Evolutionary conservation across 208 protist genomes (phyloP).

Genomic region (Herpetomonas samuelpessoai): DNA sequence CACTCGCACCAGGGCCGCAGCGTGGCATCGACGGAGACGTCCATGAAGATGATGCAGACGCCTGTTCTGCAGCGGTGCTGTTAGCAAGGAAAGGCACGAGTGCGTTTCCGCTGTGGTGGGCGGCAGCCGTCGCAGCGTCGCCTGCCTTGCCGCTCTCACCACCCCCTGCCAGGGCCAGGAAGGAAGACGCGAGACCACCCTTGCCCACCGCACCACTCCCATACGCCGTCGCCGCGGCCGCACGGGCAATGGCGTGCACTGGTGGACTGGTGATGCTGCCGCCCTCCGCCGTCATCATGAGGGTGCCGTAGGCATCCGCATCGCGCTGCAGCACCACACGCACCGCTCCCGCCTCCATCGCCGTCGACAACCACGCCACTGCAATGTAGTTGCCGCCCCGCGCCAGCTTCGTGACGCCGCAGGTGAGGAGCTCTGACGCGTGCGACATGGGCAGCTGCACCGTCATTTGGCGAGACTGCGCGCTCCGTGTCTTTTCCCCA

Average conservation of each 20-base stretch:
- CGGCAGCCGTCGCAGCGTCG: too few species aligned
- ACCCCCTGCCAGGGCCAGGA: background rate
- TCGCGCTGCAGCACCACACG: constrained; percentile 58
- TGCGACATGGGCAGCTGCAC: constrained; percentile 45
- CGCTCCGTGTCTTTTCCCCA: constrained; percentile 32
- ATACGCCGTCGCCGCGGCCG: constrained; percentile 15
- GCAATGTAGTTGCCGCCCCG: constrained; percentile 52
- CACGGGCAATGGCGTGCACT: constrained; percentile 16
- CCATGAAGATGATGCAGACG: background rate
- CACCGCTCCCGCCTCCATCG: constrained; percentile 26
- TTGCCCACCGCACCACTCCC: background rate
- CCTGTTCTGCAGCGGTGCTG: background rate
- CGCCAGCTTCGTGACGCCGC: constrained; percentile 52
- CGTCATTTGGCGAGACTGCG: constrained; percentile 54
- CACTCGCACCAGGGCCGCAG: constrained; percentile 11
- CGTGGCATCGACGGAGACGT: background rate
- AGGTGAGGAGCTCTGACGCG: constrained; percentile 45
- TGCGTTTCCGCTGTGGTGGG: background rate
- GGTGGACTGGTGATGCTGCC: constrained; percentile 34
- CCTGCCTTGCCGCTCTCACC: background rate
- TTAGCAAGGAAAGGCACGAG: too few species aligned
- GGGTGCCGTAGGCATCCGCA: constrained; percentile 39
- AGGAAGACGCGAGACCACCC: background rate
- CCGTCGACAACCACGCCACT: constrained; percentile 51
- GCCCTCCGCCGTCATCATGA: constrained; percentile 48